Evolutionary conservation across 306 rosid genomes (phyloP).

Genomic region (Abrus precatorius): DNA sequence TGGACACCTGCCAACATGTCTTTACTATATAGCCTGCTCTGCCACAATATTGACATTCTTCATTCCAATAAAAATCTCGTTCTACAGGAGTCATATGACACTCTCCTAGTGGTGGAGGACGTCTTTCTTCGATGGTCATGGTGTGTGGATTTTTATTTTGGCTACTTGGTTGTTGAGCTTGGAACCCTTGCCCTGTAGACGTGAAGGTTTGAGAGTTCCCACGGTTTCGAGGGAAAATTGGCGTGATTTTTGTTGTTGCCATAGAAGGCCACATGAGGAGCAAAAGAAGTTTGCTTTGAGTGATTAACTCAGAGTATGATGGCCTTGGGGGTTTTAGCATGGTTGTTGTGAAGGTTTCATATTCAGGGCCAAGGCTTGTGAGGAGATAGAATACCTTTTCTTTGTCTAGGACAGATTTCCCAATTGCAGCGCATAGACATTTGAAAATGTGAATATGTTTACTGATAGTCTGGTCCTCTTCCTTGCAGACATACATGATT

Average conservation of each 20-base stretch:
- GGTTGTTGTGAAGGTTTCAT: slow-evolving; percentile 26
- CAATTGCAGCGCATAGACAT: slow-evolving; percentile 1
- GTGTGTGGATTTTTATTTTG: not conserved
- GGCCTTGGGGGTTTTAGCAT: slow-evolving; percentile 22
- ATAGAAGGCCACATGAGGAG: not conserved
- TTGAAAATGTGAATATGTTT: slow-evolving; percentile 1
- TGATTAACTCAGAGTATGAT: slow-evolving; percentile 7
- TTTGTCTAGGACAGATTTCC: not conserved
- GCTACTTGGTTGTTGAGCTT: not conserved
- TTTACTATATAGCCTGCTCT: not conserved
- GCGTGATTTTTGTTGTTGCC: not conserved
- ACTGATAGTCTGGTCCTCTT: not conserved
- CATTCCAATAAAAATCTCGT: not conserved
- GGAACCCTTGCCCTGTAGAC: not conserved
- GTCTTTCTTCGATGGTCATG: no score
- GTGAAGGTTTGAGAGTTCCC: not conserved
- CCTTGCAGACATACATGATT: not conserved
- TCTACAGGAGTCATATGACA: not conserved
- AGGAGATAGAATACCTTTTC: slow-evolving; percentile 8
- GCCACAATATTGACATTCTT: slow-evolving; percentile 1
- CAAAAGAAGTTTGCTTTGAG: not conserved
- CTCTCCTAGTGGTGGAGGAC: not conserved
- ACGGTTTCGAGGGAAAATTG: no score
- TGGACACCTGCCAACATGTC: not conserved
- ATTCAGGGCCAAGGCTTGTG: slow-evolving; percentile 1